These are phyloP conservation scores for Breynia disticha DNA, from an alignment of 441 rosid species.

Conservation along the genomic window DNA sequence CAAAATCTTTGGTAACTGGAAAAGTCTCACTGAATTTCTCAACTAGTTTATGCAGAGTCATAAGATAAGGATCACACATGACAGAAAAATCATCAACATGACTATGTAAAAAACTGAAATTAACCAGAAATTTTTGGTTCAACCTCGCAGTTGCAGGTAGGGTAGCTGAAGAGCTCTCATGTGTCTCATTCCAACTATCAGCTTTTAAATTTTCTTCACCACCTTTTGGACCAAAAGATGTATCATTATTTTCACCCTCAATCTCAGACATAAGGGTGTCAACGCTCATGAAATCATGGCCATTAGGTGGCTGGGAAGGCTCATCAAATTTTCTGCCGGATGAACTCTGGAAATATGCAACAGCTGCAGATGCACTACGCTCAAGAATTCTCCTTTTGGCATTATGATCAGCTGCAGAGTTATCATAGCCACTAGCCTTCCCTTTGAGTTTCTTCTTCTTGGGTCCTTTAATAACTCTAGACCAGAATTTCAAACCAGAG, in stretches of 20 bases:
- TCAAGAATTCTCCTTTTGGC: slow-evolving; percentile 76
- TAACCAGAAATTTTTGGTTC: slow-evolving; percentile 18
- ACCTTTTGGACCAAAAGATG: slow-evolving; percentile 13
- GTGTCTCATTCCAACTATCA: slow-evolving; percentile 22
- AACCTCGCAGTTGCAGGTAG: slow-evolving; percentile 11
- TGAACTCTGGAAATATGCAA: slow-evolving; percentile 47
- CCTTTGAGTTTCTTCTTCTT: slow-evolving; percentile 51
- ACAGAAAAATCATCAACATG: slow-evolving; percentile 7
- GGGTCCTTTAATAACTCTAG: slow-evolving; percentile 51
- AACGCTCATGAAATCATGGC: slow-evolving; percentile 32
- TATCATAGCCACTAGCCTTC: slow-evolving; percentile 44
- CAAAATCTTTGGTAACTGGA: slow-evolving; percentile 18
- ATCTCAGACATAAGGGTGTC: slow-evolving; percentile 31
- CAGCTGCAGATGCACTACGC: slow-evolving; percentile 76
- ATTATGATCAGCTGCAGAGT: slow-evolving; percentile 31
- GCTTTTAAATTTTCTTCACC: slow-evolving; percentile 24
- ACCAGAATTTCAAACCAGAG: slow-evolving; percentile 66
- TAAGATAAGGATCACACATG: slow-evolving; percentile 50
- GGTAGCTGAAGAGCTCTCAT: slow-evolving; percentile 18
- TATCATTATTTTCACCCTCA: slow-evolving; percentile 24
- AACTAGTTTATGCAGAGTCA: slow-evolving; percentile 37
- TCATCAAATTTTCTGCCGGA: slow-evolving; percentile 34
- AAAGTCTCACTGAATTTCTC: slow-evolving; percentile 28
- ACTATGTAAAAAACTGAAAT: slow-evolving; percentile 14
- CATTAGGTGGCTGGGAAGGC: slow-evolving; percentile 29